A percentile compares a stretch with the other conserved stretches of the same genome.
These are phyloP conservation scores for Venturia pyrina DNA, from an alignment of 2,329 filamentous ascomycete species.

Conservation along the genomic window DNA sequence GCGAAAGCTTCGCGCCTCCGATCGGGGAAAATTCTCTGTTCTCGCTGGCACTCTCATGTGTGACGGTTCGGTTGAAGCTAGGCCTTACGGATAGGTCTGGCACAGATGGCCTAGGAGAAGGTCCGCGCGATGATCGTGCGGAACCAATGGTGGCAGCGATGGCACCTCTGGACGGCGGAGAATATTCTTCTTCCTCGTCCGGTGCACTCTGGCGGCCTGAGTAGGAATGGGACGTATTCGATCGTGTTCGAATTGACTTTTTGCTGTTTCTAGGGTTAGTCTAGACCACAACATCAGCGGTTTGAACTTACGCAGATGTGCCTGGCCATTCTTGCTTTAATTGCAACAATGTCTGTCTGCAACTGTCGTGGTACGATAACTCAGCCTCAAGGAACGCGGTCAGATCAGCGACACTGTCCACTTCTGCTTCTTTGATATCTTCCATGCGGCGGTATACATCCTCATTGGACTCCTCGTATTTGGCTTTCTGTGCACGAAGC, in stretches of 20 bases:
- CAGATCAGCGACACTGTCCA: constrained; percentile 71
- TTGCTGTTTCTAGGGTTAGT: constrained; percentile 1
- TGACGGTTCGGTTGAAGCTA: constrained; percentile 1
- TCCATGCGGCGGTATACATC: constrained; percentile 89
- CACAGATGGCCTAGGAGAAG: constrained; percentile 32
- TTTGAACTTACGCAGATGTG: constrained; percentile 33
- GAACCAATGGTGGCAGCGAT: constrained; percentile 18
- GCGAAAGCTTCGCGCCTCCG: constrained; percentile 36
- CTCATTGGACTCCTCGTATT: constrained; percentile 91
- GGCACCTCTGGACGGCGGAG: constrained; percentile 12
- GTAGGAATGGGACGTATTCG: constrained; percentile 55
- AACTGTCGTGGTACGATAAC: constrained; percentile 83
- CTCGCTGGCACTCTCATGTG: constrained; percentile 25
- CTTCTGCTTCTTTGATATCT: constrained; percentile 88
- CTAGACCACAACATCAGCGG: constrained; percentile 12
- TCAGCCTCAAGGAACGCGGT: constrained; percentile 78
- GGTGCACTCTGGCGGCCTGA: constrained; percentile 47
- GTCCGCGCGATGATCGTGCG: constrained; percentile 29
- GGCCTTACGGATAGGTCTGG: constrained; percentile 28
- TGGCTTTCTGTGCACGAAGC: constrained; percentile 78
- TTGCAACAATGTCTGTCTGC: constrained; percentile 68
- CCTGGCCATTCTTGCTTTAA: constrained; percentile 61
- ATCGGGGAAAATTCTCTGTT: constrained; percentile 41
- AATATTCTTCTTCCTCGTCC: constrained; percentile 32
- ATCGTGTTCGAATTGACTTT: constrained; percentile 19